These are phyloP conservation scores for Globisporangium paroecandrum DNA, from an alignment of 352 stramenopile genomes.

Conservation along the genomic window DNA sequence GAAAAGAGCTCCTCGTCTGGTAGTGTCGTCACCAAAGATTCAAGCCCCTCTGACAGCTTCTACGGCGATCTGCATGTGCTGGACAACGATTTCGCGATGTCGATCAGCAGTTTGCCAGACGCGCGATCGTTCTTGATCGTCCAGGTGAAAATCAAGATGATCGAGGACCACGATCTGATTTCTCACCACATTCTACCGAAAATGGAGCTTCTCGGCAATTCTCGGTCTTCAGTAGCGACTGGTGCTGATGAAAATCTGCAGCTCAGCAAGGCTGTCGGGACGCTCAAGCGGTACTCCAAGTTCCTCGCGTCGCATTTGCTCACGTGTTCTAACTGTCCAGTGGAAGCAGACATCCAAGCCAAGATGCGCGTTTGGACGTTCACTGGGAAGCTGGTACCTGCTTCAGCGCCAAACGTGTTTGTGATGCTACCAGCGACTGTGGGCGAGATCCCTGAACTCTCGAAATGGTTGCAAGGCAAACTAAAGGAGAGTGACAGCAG, in stretches of 20 bases:
- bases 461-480: constrained; percentile 26
- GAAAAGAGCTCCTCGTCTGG: constrained; percentile 12
- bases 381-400: constrained; percentile 15
- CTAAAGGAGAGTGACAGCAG: neutral
- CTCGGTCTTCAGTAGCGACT: neutral
- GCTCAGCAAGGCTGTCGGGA: neutral
- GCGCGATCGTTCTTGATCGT: constrained; percentile 49
- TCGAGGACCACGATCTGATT: constrained; percentile 74
- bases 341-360: constrained; percentile 25
- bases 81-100: constrained; percentile 33
- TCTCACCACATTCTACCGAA: constrained; percentile 54
- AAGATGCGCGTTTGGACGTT: constrained; percentile 33
- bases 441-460: constrained; percentile 22
- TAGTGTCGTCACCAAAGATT: neutral
- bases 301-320: constrained; percentile 36
- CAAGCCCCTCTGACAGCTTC: constrained; percentile 23
- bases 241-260: neutral
- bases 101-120: constrained; percentile 24
- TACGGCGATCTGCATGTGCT: constrained; percentile 43
- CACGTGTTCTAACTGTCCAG: constrained; percentile 28
- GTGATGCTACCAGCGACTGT: constrained; percentile 26
- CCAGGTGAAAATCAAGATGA: constrained; percentile 53
- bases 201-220: constrained; percentile 18
- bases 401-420: constrained; percentile 21
- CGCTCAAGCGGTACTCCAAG: constrained; percentile 27